Conservation (phyloP, 192 early-diverging fungal genomes). For the Hyaloraphidium curvatum region DNA sequence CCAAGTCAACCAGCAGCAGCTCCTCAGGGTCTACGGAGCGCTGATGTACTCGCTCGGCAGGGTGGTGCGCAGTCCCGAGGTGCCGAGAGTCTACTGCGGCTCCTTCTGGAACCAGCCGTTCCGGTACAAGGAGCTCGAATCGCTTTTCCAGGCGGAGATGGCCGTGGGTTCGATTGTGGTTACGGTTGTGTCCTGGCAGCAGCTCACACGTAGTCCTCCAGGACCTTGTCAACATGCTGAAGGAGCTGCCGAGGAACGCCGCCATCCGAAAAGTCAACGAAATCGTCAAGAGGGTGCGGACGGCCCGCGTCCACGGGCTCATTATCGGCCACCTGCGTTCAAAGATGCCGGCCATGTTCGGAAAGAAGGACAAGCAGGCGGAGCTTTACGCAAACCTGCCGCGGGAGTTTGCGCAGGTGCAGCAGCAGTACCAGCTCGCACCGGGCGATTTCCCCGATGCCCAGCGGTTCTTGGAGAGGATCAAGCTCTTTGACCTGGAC, state of each 20-base stretch:
- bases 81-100: conserved; percentile 64
- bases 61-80: conserved; percentile 73
- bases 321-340: conserved; percentile 65
- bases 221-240: conserved; percentile 12
- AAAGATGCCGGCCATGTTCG: conserved; percentile 74
- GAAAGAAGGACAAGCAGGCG: conserved; percentile 53
- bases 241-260: conserved; percentile 55
- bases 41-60: conserved; percentile 86
- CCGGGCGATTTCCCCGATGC: conserved; percentile 71
- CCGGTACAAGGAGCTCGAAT: conserved; percentile 23
- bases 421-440: conserved; percentile 44
- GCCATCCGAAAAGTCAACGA: conserved; percentile 74
- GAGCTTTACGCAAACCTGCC: conserved; percentile 50
- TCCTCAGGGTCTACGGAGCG: conserved; percentile 73
- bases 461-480: conserved; percentile 42
- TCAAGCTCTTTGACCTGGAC: conserved; percentile 56
- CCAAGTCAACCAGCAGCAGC: conserved; percentile 64
- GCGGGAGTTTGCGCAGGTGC: conserved; percentile 54
- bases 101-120: conserved; percentile 62
- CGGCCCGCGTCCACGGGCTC: conserved; percentile 57
- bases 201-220: no score
- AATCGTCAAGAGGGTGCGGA: conserved; percentile 65
- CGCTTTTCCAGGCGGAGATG: neutral
- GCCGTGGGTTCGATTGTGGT: no score
- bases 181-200: no score